Base-by-base conservation (phyloP, 129 eudicot genomes). In the Tagetes erecta region DNA sequence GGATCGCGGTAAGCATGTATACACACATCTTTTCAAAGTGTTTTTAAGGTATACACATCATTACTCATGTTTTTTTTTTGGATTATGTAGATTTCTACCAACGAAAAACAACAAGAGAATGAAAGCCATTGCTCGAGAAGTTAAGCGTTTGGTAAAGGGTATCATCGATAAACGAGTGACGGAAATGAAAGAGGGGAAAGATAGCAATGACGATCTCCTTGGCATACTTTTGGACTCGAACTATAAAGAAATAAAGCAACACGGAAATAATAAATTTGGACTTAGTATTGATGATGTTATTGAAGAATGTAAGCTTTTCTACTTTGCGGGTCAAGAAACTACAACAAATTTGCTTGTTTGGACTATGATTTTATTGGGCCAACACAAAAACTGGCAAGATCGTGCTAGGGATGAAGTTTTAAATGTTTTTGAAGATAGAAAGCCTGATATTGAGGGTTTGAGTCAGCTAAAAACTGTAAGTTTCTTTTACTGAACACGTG, bases 291-390 rank as follows among this genome's bases (percentile, higher is more conserved):
- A 74, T 6, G 83, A 80, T 13, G 39, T 80, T 39, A 67, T 80
- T 37, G 79, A 67, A 67, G 83, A 80, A 47, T 80, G 83, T 63
- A 80, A 80, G 56, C 75, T 80, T 36, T 80, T 80, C 57, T 80
- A 80, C 70, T 74, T 80, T 57, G 83, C 80, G n/a, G 83, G 83
- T 38, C 83, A 80, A 80, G 83, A 80, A 46, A 74, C 83, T 74
- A 73, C 80, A 0, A 64, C 71, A 11, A 74, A 44, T 80, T 59
- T 80, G 70, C 80, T 80, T 57, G 79, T 72, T 55, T 80, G 83
- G 83, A 80, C 80, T 37, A 80, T 74, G 83, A 33, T 80, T 58
- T 80, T 80, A 66, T 46, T 80, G 51, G 46, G 58, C 12, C 78
- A 73, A 50, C 62, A 80, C 55, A 14, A 4, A 44, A 0, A 33